Evolutionary conservation across 768 basidiomycete species (phyloP), one percentile per base, ranked within the genome.

Genomic region (Lactarius sp.): DNA sequence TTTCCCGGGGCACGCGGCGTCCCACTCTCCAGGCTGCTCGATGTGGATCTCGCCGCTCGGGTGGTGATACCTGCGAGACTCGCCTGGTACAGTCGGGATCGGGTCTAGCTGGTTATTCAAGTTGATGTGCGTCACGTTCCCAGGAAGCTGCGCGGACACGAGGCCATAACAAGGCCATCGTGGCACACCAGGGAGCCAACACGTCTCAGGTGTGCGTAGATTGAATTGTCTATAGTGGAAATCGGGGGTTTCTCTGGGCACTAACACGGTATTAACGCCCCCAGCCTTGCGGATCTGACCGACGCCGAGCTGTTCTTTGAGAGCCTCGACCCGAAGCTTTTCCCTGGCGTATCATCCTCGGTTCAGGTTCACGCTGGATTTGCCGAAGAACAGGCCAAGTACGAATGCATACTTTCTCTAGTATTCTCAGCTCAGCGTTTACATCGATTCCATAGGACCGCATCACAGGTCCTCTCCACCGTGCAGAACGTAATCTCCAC

Each of bases 121-220:
- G n/a, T n/a, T 74, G 61, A 76, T 68, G 54, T 70, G 73, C 57
- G 66, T 65, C 57, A 75, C 69, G 50, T 71, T 67, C 6, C 69
- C 46, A 2, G 41, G 22, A 22, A 51, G 52, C 1, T 9, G 9
- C 6, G 36, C 3, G 50, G 33, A 31, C 22, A 27, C 79, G 78
- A 0, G 62, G 72, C 7, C 73, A 78, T 56, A 75, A 80, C 60
- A 74, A 82, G 5, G 77, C 84, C 27, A 77, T 86, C 16, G 83
- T 85, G 10, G 80, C 79, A 1, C 85, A 85, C 66, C 76, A 85
- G 70, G 84, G 85, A 27, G 85, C 84, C 3, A 81, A 86, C 64
- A 10, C 8, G 16, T 2, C 12, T 10, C 2, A 41, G 27, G 4
- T 51, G 58, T 59, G 39, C 22, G 58, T 59, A 59, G 27, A 41